These are phyloP conservation scores for Linum tenue DNA, from an alignment of 345 rosid genomes.

Conservation along the genomic window DNA sequence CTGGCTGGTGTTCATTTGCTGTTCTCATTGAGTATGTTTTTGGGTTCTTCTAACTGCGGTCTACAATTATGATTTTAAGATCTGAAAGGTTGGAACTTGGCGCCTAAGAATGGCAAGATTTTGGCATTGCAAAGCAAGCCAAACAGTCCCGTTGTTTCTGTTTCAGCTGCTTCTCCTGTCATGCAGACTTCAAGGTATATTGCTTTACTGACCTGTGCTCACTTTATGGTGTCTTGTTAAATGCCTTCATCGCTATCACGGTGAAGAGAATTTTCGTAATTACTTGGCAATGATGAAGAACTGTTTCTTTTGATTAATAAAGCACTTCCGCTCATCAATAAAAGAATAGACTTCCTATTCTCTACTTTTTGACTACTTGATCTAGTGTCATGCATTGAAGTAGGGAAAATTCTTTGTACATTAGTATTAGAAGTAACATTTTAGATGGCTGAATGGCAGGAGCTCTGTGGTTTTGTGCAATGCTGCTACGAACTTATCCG, in stretches of 20 bases:
- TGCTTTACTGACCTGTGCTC: constrained; percentile 10
- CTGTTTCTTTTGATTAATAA: neutral
- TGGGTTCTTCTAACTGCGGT: constrained; percentile 1
- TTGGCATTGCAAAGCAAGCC: constrained; percentile 28
- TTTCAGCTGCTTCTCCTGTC: constrained; percentile 19
- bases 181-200: constrained; percentile 42
- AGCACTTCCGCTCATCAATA: neutral
- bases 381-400: too few species aligned
- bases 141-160: constrained; percentile 27
- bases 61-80: constrained; percentile 26
- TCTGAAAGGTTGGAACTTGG: constrained; percentile 25
- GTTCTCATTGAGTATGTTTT: neutral
- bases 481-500: constrained; percentile 54
- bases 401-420: neutral
- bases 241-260: neutral
- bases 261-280: neutral
- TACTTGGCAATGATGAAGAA: neutral
- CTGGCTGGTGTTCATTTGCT: too few species aligned
- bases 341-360: neutral
- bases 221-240: neutral
- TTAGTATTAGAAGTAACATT: constrained; percentile 3
- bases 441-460: constrained; percentile 25
- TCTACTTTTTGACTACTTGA: too few species aligned
- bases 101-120: constrained; percentile 25
- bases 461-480: constrained; percentile 36